Conservation (phyloP, 2,329 filamentous ascomycete genomes). For the Metarhizium anisopliae region DNA sequence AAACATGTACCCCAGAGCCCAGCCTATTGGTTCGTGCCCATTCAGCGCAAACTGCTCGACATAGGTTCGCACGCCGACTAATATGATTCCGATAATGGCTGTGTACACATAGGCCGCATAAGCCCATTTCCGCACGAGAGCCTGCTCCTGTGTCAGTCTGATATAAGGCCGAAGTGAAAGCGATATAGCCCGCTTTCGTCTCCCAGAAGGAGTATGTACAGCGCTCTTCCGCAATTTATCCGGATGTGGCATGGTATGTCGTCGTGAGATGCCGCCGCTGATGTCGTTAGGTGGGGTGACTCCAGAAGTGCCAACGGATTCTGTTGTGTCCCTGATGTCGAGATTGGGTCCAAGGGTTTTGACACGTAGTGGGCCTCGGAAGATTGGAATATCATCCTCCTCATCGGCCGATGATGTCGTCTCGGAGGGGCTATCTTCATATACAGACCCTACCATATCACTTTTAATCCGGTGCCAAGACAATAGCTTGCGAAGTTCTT, state of each 20-base stretch:
- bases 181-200: constrained; percentile 56
- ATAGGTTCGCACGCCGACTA: constrained; percentile 63
- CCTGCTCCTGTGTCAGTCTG: constrained; percentile 71
- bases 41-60: constrained; percentile 58
- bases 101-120: constrained; percentile 76
- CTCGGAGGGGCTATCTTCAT: constrained; percentile 23
- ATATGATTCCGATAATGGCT: constrained; percentile 54
- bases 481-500: constrained; percentile 29
- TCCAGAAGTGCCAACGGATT: background rate
- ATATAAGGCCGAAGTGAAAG: constrained; percentile 64
- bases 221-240: constrained; percentile 28
- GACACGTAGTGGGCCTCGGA: constrained; percentile 16
- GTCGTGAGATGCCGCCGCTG: constrained; percentile 17
- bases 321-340: constrained; percentile 4
- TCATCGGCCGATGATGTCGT: constrained; percentile 23
- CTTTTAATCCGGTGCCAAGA: constrained; percentile 39
- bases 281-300: background rate
- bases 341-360: constrained; percentile 19
- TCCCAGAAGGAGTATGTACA: constrained; percentile 51
- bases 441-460: constrained; percentile 22
- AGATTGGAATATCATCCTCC: constrained; percentile 12
- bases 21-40: constrained; percentile 76
- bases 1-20: constrained; percentile 84
- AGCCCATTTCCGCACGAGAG: constrained; percentile 66
- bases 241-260: constrained; percentile 45